A percentile compares a stretch with the other conserved stretches of the same genome.
Conservation (phyloP, 2,329 filamentous ascomycete genomes). For the Xylariaceae sp. region DNA sequence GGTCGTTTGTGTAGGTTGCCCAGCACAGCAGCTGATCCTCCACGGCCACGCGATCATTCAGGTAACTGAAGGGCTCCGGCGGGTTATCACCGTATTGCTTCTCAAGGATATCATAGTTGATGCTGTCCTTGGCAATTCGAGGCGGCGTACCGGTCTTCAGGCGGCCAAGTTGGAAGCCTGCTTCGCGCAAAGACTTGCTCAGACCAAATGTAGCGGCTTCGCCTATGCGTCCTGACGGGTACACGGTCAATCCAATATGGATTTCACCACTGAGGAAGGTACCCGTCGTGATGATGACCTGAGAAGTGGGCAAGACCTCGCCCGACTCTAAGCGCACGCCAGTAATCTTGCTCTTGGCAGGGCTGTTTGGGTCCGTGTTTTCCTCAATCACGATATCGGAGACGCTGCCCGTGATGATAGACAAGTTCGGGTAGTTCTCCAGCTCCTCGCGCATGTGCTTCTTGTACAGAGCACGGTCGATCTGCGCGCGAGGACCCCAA, state of each 20-base stretch:
- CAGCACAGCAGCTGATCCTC: slow-evolving; percentile 80
- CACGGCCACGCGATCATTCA: slow-evolving; percentile 74
- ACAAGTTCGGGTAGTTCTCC: slow-evolving; percentile 68
- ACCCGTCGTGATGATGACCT: slow-evolving; percentile 91
- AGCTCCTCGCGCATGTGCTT: slow-evolving; percentile 88
- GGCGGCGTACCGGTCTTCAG: slow-evolving; percentile 96
- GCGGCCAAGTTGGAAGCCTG: slow-evolving; percentile 82
- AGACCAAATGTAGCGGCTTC: slow-evolving; percentile 89
- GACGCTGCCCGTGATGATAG: slow-evolving; percentile 78
- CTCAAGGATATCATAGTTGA: slow-evolving; percentile 69
- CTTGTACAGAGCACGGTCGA: slow-evolving; percentile 85
- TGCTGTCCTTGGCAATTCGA: slow-evolving; percentile 72
- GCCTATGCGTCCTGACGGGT: slow-evolving; percentile 84
- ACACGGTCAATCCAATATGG: slow-evolving; percentile 81
- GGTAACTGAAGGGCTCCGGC: slow-evolving; percentile 84
- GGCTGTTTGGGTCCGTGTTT: slow-evolving; percentile 44
- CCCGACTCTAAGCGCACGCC: slow-evolving; percentile 86
- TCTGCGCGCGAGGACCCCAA: slow-evolving; percentile 94
- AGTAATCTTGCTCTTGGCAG: slow-evolving; percentile 64
- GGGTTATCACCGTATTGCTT: slow-evolving; percentile 77
- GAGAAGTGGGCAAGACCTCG: slow-evolving; percentile 70
- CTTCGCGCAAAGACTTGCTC: slow-evolving; percentile 82
- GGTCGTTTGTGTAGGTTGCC: slow-evolving; percentile 79
- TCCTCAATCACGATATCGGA: slow-evolving; percentile 77
- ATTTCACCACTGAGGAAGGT: slow-evolving; percentile 96